phyloP scores from a whole-genome alignment of 2,329 filamentous ascomycete species.

The Cordyceps farinosa region DNA sequence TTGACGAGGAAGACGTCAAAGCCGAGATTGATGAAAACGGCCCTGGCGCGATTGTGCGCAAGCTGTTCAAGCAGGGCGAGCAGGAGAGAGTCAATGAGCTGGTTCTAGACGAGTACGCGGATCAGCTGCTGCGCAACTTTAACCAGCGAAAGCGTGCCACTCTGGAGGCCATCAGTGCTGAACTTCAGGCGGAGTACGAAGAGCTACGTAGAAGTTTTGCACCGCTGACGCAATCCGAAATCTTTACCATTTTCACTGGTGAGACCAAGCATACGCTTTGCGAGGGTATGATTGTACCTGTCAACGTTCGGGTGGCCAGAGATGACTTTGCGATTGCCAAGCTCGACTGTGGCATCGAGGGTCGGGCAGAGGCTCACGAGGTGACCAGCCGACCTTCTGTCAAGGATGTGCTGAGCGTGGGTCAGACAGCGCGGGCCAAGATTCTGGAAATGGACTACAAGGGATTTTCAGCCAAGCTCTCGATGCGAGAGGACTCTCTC shows the following conservation, averaged over 20 bases:
- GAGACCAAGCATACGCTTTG: conserved; percentile 81
- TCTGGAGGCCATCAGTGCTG: conserved; percentile 90
- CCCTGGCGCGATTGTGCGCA: conserved; percentile 83
- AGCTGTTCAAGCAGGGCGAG: conserved; percentile 90
- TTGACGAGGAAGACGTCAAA: conserved; percentile 97
- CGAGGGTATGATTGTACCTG: conserved; percentile 88
- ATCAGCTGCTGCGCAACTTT: conserved; percentile 89
- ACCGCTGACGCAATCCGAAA: conserved; percentile 66
- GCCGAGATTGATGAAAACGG: conserved; percentile 89
- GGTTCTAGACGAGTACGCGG: conserved; percentile 93
- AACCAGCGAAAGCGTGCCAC: conserved; percentile 94
- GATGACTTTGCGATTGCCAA: conserved; percentile 91
- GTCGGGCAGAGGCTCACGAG: conserved; percentile 77
- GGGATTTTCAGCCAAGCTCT: conserved; percentile 77
- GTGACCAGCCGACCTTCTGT: conserved; percentile 70
- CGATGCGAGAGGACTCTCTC: conserved; percentile 76
- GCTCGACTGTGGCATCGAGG: conserved; percentile 92
- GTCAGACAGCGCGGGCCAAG: conserved; percentile 86
- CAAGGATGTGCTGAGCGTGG: conserved; percentile 68
- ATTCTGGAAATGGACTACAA: conserved; percentile 84
- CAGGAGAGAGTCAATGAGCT: conserved; percentile 95
- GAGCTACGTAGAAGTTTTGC: conserved; percentile 82
- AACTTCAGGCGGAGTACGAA: conserved; percentile 89
- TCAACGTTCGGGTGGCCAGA: conserved; percentile 82
- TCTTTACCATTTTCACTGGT: conserved; percentile 95